Conservation (phyloP, 2,329 filamentous ascomycete genomes). For the Microdochium paspali region DNA sequence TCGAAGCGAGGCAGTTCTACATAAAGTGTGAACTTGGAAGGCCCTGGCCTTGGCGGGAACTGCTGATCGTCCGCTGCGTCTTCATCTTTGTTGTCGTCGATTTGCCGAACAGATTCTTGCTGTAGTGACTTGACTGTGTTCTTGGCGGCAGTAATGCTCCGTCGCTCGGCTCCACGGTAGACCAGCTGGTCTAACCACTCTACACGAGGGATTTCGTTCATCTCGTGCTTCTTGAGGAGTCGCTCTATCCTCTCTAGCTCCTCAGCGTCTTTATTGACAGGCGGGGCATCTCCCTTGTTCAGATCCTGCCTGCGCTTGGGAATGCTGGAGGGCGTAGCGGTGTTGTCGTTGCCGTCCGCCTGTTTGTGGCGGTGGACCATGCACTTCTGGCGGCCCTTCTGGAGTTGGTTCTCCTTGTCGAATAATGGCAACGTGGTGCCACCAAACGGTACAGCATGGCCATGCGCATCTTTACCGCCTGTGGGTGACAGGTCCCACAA, state of each 20-base stretch:
- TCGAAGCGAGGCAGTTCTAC: constrained; percentile 92
- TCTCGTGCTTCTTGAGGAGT: constrained; percentile 94
- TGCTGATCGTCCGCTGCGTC: constrained; percentile 20
- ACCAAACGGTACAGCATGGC: constrained; percentile 82
- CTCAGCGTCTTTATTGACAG: constrained; percentile 61
- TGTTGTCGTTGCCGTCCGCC: constrained; percentile 76
- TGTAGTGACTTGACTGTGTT: constrained; percentile 51
- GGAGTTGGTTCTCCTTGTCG: constrained; percentile 80
- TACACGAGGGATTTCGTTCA: constrained; percentile 87
- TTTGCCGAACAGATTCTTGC: constrained; percentile 26
- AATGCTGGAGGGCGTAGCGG: constrained; percentile 65
- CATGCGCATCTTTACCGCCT: constrained; percentile 57
- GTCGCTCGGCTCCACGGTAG: constrained; percentile 80
- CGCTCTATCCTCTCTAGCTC: constrained; percentile 86
- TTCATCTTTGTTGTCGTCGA: constrained; percentile 23
- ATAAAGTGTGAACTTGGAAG: constrained; percentile 68
- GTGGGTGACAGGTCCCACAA: constrained; percentile 88
- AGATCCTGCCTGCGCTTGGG: constrained; percentile 42
- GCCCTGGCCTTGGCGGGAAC: constrained; percentile 34
- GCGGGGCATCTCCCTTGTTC: constrained; percentile 36
- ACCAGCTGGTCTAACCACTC: constrained; percentile 95
- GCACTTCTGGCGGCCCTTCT: constrained; percentile 90
- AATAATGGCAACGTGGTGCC: constrained; percentile 91
- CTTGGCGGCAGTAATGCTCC: constrained; percentile 54
- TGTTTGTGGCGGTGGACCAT: constrained; percentile 70